These are phyloP conservation scores for Ottelia alismoides DNA, from an alignment of 106 monocot genomes.

Conservation along the genomic window DNA sequence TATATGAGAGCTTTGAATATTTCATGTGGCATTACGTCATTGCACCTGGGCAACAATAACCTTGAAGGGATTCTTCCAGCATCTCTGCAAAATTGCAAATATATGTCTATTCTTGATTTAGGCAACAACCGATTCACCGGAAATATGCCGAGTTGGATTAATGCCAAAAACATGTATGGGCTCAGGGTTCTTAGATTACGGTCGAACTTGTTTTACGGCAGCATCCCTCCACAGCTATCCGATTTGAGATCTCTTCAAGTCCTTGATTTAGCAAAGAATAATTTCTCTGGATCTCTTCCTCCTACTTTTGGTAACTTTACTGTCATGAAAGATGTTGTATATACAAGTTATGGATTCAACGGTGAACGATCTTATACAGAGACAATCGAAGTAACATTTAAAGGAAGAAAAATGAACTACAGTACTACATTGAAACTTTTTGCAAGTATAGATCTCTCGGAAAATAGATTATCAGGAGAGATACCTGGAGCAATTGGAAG, in stretches of 20 bases:
- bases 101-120: not conserved
- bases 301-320: no score
- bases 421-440: no score
- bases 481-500: no score
- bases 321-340: no score
- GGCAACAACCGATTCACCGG: conserved; percentile 4
- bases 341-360: no score
- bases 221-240: not conserved
- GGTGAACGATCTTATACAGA: no score
- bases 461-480: not conserved
- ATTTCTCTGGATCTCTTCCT: conserved; percentile 21
- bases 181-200: not conserved
- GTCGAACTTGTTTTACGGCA: not conserved
- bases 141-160: conserved; percentile 4
- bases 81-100: not conserved
- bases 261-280: conserved; percentile 22
- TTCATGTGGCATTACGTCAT: not conserved
- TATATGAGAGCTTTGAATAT: no score
- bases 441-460: no score
- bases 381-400: no score
- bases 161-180: not conserved
- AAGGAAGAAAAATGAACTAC: no score
- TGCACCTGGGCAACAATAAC: not conserved
- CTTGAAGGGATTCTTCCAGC: not conserved
- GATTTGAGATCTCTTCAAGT: conserved; percentile 7